These are phyloP conservation scores for Xylariaceae sp. DNA, from an alignment of 2,329 filamentous ascomycete genomes.

Conservation along the genomic window DNA sequence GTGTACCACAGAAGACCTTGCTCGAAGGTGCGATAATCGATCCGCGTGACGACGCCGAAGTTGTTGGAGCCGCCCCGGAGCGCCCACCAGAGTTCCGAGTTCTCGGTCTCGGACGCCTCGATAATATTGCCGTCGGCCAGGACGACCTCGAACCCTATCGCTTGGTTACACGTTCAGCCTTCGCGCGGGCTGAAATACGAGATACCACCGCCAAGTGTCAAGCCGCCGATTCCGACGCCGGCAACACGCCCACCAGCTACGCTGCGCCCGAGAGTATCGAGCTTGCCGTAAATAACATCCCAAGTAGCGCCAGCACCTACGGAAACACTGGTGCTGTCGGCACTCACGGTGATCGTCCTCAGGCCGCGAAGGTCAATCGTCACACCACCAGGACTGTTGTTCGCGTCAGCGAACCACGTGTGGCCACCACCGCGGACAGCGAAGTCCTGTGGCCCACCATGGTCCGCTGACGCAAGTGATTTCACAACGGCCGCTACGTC, in stretches of 20 bases:
- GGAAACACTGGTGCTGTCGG: conserved; percentile 39
- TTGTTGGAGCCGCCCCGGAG: conserved; percentile 20
- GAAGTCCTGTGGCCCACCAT: conserved; percentile 33
- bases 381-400: conserved; percentile 39
- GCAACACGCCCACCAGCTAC: background rate
- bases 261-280: background rate
- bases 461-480: conserved; percentile 13
- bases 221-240: conserved; percentile 28
- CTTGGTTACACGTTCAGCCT: conserved; percentile 46
- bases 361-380: conserved; percentile 36
- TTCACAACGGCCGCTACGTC: conserved; percentile 30
- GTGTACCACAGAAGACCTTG: conserved; percentile 15
- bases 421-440: conserved; percentile 52
- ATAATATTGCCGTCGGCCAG: conserved; percentile 38
- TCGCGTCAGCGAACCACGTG: conserved; percentile 40
- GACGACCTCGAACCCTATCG: conserved; percentile 44
- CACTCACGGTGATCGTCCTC: conserved; percentile 38
- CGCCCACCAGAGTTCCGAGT: conserved; percentile 14
- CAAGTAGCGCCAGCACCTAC: conserved; percentile 22
- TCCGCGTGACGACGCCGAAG: conserved; percentile 21
- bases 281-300: background rate
- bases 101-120: conserved; percentile 6
- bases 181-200: conserved; percentile 43
- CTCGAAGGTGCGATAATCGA: conserved; percentile 15
- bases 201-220: conserved; percentile 46